Evolutionary conservation across 208 protist species (phyloP).

Genomic region (Tritrichomonas musculus): DNA sequence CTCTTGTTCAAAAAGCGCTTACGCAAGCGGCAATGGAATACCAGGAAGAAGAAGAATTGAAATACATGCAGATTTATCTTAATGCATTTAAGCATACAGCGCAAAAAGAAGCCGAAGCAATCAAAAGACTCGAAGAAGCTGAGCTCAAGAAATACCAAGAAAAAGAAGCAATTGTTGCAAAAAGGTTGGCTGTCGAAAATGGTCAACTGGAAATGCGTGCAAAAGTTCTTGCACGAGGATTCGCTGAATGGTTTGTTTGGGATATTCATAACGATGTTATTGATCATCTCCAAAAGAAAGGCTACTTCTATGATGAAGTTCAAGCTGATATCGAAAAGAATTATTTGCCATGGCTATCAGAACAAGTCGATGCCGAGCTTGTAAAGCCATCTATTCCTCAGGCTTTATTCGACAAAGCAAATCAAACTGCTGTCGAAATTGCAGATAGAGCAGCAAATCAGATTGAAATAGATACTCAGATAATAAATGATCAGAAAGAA

Average conservation of each 20-base stretch:
- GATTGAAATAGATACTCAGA: too few species aligned
- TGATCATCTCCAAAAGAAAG: not conserved
- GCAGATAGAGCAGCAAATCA: not conserved
- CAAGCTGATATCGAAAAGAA: not conserved
- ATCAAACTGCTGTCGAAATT: not conserved
- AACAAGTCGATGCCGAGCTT: not conserved
- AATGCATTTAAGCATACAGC: not conserved
- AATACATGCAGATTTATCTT: not conserved
- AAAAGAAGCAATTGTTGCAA: not conserved
- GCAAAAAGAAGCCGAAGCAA: not conserved
- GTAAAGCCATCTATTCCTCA: not conserved
- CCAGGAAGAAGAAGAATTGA: not conserved
- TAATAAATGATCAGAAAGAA: not conserved
- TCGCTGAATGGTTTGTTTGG: not conserved
- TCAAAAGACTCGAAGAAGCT: not conserved
- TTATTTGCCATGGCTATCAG: not conserved
- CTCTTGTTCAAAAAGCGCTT: not conserved
- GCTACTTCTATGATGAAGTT: conserved; percentile 21
- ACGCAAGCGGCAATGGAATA: not conserved
- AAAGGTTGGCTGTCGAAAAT: not conserved
- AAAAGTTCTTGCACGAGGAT: not conserved
- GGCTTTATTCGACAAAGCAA: not conserved
- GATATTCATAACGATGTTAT: conserved; percentile 13
- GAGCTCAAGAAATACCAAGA: not conserved
- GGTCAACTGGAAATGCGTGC: not conserved